A percentile compares a stretch with the other conserved stretches of the same genome.
Evolutionary conservation across 2,329 filamentous ascomycete genomes (phyloP).

Genomic region (Fusarium illudens): DNA sequence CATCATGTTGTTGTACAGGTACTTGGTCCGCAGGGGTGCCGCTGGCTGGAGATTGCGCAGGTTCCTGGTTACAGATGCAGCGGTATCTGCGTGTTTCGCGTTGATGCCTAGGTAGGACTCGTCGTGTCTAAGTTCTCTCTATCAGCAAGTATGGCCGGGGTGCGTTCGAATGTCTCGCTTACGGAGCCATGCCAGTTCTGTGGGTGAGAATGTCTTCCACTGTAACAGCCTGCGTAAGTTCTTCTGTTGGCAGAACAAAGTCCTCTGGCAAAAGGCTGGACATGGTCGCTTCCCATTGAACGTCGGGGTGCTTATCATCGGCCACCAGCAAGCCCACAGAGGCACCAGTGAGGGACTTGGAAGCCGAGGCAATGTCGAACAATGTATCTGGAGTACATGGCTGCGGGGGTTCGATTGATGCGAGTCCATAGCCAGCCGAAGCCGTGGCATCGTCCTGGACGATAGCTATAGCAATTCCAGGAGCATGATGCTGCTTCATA

Average conservation of each 20-base stretch:
- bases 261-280: slow-evolving; percentile 39
- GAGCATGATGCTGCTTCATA: slow-evolving; percentile 31
- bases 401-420: slow-evolving; percentile 24
- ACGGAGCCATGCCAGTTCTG: slow-evolving; percentile 40
- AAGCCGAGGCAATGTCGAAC: slow-evolving; percentile 41
- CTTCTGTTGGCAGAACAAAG: slow-evolving; percentile 37
- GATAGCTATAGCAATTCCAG: slow-evolving; percentile 39
- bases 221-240: slow-evolving; percentile 31
- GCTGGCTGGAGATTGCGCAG: slow-evolving; percentile 39
- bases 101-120: slow-evolving; percentile 33
- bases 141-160: neutral
- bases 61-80: slow-evolving; percentile 40
- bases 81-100: slow-evolving; percentile 29
- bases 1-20: slow-evolving; percentile 44
- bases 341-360: slow-evolving; percentile 42
- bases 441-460: slow-evolving; percentile 22
- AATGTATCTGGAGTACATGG: slow-evolving; percentile 39
- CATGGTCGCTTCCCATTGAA: slow-evolving; percentile 39
- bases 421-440: slow-evolving; percentile 37
- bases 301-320: slow-evolving; percentile 34
- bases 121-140: slow-evolving; percentile 32
- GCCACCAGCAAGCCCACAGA: slow-evolving; percentile 37
- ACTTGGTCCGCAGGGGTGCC: slow-evolving; percentile 35
- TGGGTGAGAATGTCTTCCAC: slow-evolving; percentile 40
- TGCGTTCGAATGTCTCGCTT: neutral